phyloP scores from a whole-genome alignment of 805 yeast species.

The Brettanomyces nanus region DNA sequence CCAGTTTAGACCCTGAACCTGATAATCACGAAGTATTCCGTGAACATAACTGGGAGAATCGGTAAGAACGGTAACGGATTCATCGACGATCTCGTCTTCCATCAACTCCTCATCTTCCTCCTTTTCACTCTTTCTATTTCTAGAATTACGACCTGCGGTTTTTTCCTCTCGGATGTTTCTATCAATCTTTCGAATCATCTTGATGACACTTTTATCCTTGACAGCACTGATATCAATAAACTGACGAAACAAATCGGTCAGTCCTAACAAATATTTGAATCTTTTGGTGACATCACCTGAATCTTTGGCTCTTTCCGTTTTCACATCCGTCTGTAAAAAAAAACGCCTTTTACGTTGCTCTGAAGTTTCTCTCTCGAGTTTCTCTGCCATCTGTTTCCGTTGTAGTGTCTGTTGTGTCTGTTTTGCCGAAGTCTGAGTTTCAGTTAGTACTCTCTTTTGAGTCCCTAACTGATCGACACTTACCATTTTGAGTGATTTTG shows the following conservation, averaged over 20 bases:
- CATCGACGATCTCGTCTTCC: constrained; percentile 62
- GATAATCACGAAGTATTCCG: constrained; percentile 84
- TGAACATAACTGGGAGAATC: constrained; percentile 75
- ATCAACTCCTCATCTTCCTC: constrained; percentile 93
- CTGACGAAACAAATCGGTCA: constrained; percentile 82
- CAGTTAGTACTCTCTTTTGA: too few species aligned
- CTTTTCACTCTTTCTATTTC: constrained; percentile 84
- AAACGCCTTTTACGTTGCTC: constrained; percentile 39
- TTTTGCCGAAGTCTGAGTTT: too few species aligned
- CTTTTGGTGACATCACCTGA: constrained; percentile 68
- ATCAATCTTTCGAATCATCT: constrained; percentile 50
- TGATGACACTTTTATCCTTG: constrained; percentile 65
- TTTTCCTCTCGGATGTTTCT: constrained; percentile 32
- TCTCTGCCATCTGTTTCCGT: not conserved
- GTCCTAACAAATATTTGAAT: constrained; percentile 69
- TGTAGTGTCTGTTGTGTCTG: constrained; percentile 6
- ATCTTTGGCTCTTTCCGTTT: constrained; percentile 44
- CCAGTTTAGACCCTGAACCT: constrained; percentile 94
- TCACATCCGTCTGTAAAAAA: constrained; percentile 46
- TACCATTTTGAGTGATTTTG: too few species aligned
- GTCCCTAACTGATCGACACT: too few species aligned
- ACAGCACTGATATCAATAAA: constrained; percentile 77
- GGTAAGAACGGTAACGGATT: constrained; percentile 62
- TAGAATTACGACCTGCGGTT: constrained; percentile 20
- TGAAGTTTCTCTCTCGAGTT: constrained; percentile 17